Base-by-base conservation (phyloP, 306 rosid species). In the barrel medic (Medicago truncatula) region DNA sequence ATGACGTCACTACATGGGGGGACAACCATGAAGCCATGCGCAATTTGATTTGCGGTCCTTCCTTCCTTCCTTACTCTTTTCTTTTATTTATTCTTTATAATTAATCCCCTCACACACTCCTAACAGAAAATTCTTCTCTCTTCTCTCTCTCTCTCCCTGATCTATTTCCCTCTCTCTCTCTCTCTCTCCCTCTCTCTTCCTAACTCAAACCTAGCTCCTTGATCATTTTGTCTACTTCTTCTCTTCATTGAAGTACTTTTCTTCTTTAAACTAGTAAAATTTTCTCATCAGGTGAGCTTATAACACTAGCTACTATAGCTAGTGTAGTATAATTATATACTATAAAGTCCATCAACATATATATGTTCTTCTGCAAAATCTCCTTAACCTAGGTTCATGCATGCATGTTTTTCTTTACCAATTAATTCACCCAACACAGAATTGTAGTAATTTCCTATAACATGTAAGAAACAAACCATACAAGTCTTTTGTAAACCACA, bases 11-110 rank as follows among this genome's bases (percentile, higher is more conserved):
- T 23, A 78, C 75, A 21, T 70, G 93, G 91, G 89, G 93, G 96
- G 96, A 88, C 94, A 88, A 84, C 71, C 77, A 71, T 80, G 47
- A 86, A 87, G 41, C 94, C 98, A 92, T 88, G 98, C 98, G 98
- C 98, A 88, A 65, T 81, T 72, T 40, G 28, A 38, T 39, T 82
- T 80, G 92, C 93, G 94, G 92, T 86, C 98, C 98, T 87, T 71
- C 83, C 75, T 87, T 71, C 83, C 75, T 71, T 61, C 70, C 25
- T 28, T 59, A 6, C 78, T 68, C 49, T 38, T 68, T 43, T 40
- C 43, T 81, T 88, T 84, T 83, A 87, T 70, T 70, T 17, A 10
- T 83, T 66, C 86, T 82, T 81, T 74, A 59, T n/a, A 54, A 9
- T 52, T 34, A 61, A 61, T 31, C 39, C 81, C 43, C 79, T 75